A percentile compares a stretch with the other conserved stretches of the same genome.
phyloP scores from a whole-genome alignment of 2,329 filamentous ascomycete genomes.

The Dactylonectria macrodidyma region DNA sequence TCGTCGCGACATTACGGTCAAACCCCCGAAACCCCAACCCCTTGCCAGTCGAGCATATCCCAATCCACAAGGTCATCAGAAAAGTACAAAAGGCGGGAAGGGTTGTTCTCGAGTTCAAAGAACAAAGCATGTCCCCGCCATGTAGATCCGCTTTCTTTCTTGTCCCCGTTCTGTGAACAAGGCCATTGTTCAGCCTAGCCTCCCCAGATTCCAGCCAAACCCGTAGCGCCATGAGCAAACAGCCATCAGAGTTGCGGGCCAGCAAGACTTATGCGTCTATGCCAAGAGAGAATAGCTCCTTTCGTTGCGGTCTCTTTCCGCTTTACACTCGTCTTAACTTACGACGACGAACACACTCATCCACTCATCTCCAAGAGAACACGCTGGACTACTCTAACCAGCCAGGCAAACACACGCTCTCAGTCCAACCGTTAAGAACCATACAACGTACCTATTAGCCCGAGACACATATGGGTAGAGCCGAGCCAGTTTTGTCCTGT shows the following conservation, averaged over 20 bases:
- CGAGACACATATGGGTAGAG: conserved; percentile 5
- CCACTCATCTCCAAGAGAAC: background rate
- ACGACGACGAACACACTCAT: background rate
- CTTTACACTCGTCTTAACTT: background rate
- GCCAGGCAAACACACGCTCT: background rate
- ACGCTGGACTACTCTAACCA: background rate
- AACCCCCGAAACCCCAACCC: too few relatives aligned
- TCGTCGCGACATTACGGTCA: too few relatives aligned
- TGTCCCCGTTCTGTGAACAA: background rate
- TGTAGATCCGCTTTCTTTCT: background rate
- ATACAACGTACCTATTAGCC: conserved; percentile 5
- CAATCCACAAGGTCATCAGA: too few relatives aligned
- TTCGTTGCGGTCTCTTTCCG: background rate
- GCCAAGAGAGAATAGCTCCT: background rate
- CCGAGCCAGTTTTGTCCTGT: background rate
- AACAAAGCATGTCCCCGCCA: too few relatives aligned
- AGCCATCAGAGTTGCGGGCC: background rate
- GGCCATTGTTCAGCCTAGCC: background rate
- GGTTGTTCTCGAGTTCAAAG: too few relatives aligned
- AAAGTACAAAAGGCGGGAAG: too few relatives aligned
- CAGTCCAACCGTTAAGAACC: background rate
- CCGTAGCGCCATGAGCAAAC: background rate
- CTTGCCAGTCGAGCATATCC: too few relatives aligned
- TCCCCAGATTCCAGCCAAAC: background rate
- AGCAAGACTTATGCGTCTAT: background rate